A percentile compares a stretch with the other conserved stretches of the same genome.
Conservation (phyloP, 306 rosid genomes). For the Lotus japonicus region DNA sequence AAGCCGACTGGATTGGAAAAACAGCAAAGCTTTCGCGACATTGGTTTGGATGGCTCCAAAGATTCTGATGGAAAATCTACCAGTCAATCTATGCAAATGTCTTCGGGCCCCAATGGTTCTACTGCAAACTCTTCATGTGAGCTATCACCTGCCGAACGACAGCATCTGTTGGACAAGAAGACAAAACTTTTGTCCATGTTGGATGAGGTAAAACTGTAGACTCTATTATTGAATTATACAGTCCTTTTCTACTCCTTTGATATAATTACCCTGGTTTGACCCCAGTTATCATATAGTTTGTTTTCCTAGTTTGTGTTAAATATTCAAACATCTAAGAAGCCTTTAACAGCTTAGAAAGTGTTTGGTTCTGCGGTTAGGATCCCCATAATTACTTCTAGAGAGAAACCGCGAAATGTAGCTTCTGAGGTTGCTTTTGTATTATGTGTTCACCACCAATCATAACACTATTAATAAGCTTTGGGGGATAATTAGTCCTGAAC, state of each 20-base stretch:
- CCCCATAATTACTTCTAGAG: too few species aligned
- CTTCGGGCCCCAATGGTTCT: constrained; percentile 42
- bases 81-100: constrained; percentile 35
- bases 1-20: constrained; percentile 51
- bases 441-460: too few species aligned
- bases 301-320: background rate
- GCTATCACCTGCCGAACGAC: constrained; percentile 58
- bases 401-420: too few species aligned
- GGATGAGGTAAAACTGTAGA: constrained; percentile 60
- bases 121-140: constrained; percentile 40
- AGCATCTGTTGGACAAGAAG: constrained; percentile 64
- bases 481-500: background rate
- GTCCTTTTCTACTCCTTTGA: background rate
- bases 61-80: constrained; percentile 51
- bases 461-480: background rate
- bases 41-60: constrained; percentile 43
- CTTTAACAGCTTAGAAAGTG: background rate
- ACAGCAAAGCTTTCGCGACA: constrained; percentile 34
- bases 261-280: background rate
- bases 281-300: background rate
- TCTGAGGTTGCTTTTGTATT: too few species aligned
- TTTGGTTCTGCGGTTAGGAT: too few species aligned
- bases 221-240: background rate
- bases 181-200: constrained; percentile 72
- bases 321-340: background rate